phyloP scores from a whole-genome alignment of 2,329 filamentous ascomycete species.

The Calycina herbarum region DNA sequence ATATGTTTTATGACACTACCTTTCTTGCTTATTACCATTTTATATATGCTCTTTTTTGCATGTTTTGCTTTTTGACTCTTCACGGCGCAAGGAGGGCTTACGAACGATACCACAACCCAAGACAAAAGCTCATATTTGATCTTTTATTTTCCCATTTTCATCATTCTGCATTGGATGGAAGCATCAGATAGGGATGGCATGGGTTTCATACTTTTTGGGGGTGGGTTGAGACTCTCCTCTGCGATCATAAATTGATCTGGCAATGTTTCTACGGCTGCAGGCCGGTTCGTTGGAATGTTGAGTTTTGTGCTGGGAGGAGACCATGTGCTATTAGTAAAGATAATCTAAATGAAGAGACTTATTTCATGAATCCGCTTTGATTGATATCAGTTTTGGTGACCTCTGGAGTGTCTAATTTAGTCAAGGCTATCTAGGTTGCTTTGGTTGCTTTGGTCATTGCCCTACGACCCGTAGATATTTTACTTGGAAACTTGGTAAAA shows the following conservation, averaged over 20 bases:
- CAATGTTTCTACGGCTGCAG: slow-evolving; percentile 8
- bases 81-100: slow-evolving; percentile 22
- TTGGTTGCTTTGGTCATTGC: too few relatives aligned
- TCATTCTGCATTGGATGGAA: slow-evolving; percentile 21
- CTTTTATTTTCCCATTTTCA: slow-evolving; percentile 14
- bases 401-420: neutral
- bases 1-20: slow-evolving; percentile 28
- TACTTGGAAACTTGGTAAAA: too few relatives aligned
- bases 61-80: slow-evolving; percentile 16
- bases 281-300: slow-evolving; percentile 10
- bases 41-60: slow-evolving; percentile 11
- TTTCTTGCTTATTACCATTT: slow-evolving; percentile 23
- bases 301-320: neutral
- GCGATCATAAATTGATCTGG: slow-evolving; percentile 1
- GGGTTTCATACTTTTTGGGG: slow-evolving; percentile 2
- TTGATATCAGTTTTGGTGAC: neutral
- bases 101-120: slow-evolving; percentile 32
- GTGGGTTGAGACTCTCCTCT: neutral
- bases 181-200: slow-evolving; percentile 18
- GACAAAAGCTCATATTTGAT: slow-evolving; percentile 25
- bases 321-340: slow-evolving; percentile 15
- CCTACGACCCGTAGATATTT: too few relatives aligned
- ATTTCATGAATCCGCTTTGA: neutral
- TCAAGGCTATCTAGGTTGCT: neutral
- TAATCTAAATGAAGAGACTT: slow-evolving; percentile 10